phyloP scores from a whole-genome alignment of 805 yeast species.

The Jamesozyma jinghongensis region DNA sequence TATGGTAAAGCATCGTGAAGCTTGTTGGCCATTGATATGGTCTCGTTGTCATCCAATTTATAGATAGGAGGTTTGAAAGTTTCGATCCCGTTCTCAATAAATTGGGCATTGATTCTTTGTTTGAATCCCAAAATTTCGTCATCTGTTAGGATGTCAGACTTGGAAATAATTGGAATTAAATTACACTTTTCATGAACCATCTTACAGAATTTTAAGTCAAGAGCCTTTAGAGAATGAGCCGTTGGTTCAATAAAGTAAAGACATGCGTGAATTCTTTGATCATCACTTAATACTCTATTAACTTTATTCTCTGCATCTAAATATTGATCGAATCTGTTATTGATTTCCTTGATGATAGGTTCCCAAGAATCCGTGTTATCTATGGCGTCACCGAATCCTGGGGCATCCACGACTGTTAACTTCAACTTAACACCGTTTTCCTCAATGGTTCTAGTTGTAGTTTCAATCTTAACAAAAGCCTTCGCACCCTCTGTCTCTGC shows the following conservation, averaged over 20 bases:
- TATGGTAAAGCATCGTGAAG: slow-evolving; percentile 73
- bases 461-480: slow-evolving; percentile 43
- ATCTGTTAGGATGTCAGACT: slow-evolving; percentile 85
- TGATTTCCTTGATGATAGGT: slow-evolving; percentile 85
- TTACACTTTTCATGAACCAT: slow-evolving; percentile 85
- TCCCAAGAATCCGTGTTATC: slow-evolving; percentile 76
- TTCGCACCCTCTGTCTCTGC: slow-evolving; percentile 5
- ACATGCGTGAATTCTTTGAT: slow-evolving; percentile 86
- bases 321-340: slow-evolving; percentile 74
- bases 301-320: slow-evolving; percentile 84
- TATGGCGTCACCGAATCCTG: slow-evolving; percentile 89
- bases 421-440: slow-evolving; percentile 88
- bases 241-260: slow-evolving; percentile 95
- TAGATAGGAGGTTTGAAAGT: slow-evolving; percentile 69
- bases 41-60: slow-evolving; percentile 80
- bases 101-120: slow-evolving; percentile 66
- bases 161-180: slow-evolving; percentile 89
- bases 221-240: slow-evolving; percentile 82
- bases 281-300: slow-evolving; percentile 51
- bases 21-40: slow-evolving; percentile 52
- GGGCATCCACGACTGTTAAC: slow-evolving; percentile 78
- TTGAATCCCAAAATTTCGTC: slow-evolving; percentile 76
- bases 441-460: slow-evolving; percentile 64
- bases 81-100: slow-evolving; percentile 62
- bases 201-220: slow-evolving; percentile 84